These are phyloP conservation scores for Gracilaria gracilis DNA, from an alignment of 23 red algal genomes.

Conservation along the genomic window DNA sequence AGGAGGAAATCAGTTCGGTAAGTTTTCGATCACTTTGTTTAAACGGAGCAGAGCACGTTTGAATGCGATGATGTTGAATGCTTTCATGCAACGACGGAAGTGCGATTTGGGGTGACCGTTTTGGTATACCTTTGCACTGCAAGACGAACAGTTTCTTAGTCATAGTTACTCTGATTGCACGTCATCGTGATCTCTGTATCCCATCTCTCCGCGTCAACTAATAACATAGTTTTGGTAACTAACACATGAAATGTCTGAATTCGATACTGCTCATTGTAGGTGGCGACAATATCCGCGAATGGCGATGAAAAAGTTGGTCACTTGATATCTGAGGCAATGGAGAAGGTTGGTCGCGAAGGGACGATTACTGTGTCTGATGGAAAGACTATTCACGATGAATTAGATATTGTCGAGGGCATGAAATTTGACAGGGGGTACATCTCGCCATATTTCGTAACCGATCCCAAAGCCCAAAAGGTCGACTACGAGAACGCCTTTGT, in stretches of 20 bases:
- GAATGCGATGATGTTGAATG: slow-evolving; percentile 13
- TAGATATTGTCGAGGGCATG: slow-evolving; percentile 98
- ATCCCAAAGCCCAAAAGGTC: slow-evolving; percentile 93
- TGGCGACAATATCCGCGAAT: slow-evolving; percentile 97
- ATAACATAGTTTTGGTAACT: background rate
- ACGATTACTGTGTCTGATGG: slow-evolving; percentile 99
- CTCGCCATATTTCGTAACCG: slow-evolving; percentile 98
- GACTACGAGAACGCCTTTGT: slow-evolving; percentile 93
- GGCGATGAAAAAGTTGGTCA: slow-evolving; percentile 88
- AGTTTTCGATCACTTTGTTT: slow-evolving; percentile 36
- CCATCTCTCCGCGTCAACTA: background rate
- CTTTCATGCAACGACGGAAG: background rate
- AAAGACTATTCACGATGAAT: slow-evolving; percentile 91
- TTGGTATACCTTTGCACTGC: slow-evolving; percentile 30
- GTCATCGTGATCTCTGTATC: background rate
- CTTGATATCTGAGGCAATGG: slow-evolving; percentile 97
- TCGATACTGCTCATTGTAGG: slow-evolving; percentile 34
- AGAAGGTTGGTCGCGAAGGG: slow-evolving; percentile 94
- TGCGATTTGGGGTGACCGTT: slow-evolving; percentile 12
- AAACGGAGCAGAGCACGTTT: background rate
- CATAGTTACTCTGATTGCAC: slow-evolving; percentile 96
- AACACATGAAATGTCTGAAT: background rate
- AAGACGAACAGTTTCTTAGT: slow-evolving; percentile 48
- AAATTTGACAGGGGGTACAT: slow-evolving; percentile 98
- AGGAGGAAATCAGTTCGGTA: slow-evolving; percentile 96